Evolutionary conservation across 2,329 filamentous ascomycete species (phyloP), one percentile per base, ranked within the genome.

Genomic region (Fusarium siculi): DNA sequence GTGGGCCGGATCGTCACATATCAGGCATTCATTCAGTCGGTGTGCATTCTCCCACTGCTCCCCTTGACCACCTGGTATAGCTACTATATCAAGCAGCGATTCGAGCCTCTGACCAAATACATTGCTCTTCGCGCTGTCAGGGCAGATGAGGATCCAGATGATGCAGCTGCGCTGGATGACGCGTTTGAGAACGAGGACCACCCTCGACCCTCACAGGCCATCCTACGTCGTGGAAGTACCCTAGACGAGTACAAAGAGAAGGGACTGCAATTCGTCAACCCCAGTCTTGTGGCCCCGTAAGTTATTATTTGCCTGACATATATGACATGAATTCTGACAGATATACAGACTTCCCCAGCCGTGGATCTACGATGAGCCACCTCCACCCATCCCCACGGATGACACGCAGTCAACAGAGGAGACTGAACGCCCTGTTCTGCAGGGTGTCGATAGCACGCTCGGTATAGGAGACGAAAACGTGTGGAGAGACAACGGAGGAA

Each of bases 111-210:
- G 67, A 97, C 95, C 81, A 92, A 91, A 76, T 98, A 96, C 80
- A 98, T 99, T 80, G 95, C 97, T 34, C 85, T 99, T 49, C 89
- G 94, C 71, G 97, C 94, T 77, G 94, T 99, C 66, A 89, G 92
- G 73, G 86, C 90, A 32, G 69, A 72, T 1, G 87, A 89, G 6
- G 85, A 88, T 19, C 79, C 80, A 12, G 76, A 77, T 4, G 81
- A 83, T 34, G 74, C 79, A 18, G 80, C 81, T 47, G 79, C 80
- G 6, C 73, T 81, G 34, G 80, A 82, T n/a, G 83, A 84, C 23
- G 80, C 80, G 5, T 80, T 80, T 19, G 82, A 81, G 21, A 82
- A 82, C 32, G 81, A 81, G 18, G 87, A 65, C 5, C 79, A 81
- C 15, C 79, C 80, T 16, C 81, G 82, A 37, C 80, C 80, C 21